Base-by-base conservation (phyloP, 1,139 yeast genomes). In the Zygosaccharomyces sapae region DNA sequence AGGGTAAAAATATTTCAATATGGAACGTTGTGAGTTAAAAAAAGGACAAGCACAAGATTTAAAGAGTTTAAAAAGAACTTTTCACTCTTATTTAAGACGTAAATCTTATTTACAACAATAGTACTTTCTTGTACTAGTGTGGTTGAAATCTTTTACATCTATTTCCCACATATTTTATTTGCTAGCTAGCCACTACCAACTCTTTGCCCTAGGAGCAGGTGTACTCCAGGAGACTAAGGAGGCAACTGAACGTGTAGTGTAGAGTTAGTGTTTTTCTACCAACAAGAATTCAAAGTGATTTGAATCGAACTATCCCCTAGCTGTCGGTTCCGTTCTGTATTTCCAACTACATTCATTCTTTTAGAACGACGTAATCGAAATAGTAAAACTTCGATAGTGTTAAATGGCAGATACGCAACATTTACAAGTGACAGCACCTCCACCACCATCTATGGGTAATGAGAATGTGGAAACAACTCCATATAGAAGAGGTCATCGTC, bases 401-500 rank as follows among this genome's bases (percentile, higher is more conserved):
- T 12, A 12, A 30, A 46, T 49, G 50, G 47, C 48, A 37, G 52
- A 49, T 41, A 42, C 52, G 2, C 49, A 46, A 35, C 49, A 49
- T 36, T 25, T 44, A 27, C 46, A 38, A 13, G 40, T 49, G 12
- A 24, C 48, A n/a, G 34, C 34, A 13, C 20, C 19, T 13, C 34
- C 34, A 12, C 18, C 34, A 31, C 13, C 34, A 31, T 12, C 34
- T 4, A 9, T 31, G 2, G 34, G 34, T 31, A 31, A 16, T 16
- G 34, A 31, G 5, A 48, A 44, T 29, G 27, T 36, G 8, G 36
- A 40, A 7, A 19, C 43, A 3, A 51, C 54, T 4, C 55, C 53
- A 1, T 44, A 49, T 13, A 69, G 70, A 56, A 71, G 78, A 53
- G 74, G 77, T 1, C 88, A 83, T 61, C 73, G 82, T 40, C 89